These are phyloP conservation scores for Lagenaria siceraria DNA, from an alignment of 306 rosid genomes.

Conservation along the genomic window DNA sequence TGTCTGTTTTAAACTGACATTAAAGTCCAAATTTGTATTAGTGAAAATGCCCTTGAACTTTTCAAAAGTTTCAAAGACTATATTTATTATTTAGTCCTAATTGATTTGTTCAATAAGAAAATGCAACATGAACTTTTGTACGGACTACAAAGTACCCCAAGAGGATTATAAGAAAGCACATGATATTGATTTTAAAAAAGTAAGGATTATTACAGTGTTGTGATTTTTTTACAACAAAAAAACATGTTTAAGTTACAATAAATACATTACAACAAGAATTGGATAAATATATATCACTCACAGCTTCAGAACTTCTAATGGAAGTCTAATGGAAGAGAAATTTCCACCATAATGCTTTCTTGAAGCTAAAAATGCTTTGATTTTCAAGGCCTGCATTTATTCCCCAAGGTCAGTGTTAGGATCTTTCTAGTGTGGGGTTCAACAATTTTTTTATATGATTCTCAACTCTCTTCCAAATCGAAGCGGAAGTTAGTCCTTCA, in stretches of 20 bases:
- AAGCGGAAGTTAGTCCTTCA: slow-evolving; percentile 46
- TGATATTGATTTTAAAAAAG: not conserved
- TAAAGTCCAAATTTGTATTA: too few species aligned
- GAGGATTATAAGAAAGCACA: not conserved
- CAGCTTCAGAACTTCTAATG: not conserved
- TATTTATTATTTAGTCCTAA: not conserved
- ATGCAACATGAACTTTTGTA: not conserved
- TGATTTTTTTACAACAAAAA: not conserved
- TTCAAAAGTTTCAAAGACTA: too few species aligned
- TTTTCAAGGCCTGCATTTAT: not conserved
- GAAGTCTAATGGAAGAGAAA: not conserved
- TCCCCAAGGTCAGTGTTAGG: slow-evolving; percentile 2
- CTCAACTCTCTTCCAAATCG: slow-evolving; percentile 40
- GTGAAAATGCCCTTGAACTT: too few species aligned
- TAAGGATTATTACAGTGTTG: not conserved
- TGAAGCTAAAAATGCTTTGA: slow-evolving; percentile 2
- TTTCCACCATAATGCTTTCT: not conserved
- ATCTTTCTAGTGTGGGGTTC: slow-evolving; percentile 29
- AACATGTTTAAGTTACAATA: not conserved
- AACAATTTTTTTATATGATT: slow-evolving; percentile 42
- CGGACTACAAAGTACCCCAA: not conserved
- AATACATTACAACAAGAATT: not conserved
- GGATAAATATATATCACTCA: not conserved
- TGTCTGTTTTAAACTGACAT: too few species aligned
- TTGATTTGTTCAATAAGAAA: not conserved